Evolutionary conservation across 345 rosid genomes (phyloP), one percentile per base, ranked within the genome.

Genomic region (Citrus hindsii): DNA sequence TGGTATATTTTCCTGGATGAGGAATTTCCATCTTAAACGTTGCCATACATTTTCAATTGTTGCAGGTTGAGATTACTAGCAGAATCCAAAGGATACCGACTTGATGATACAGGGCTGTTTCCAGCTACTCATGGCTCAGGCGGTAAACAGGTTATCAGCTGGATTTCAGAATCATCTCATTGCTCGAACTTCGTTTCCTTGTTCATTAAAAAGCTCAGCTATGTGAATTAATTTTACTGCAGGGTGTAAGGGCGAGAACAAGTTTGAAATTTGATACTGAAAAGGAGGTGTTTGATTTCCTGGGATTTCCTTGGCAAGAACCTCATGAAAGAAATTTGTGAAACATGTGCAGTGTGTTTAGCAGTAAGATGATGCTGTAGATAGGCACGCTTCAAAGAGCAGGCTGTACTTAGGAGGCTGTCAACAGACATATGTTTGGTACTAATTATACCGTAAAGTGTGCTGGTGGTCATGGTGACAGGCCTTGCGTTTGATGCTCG

Each of bases 31-130:
- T 65, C 8, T 33, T 8, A 37, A 42, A 48, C 35, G 10, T 25
- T 61, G 6, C 38, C 58, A 27, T 7, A n/a, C 51, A 12, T 33
- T 71, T 67, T 27, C 9, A 30, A 32, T 74, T 33, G 28, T 28
- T 85, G 83, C 87, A 96, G 99, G 91, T 81, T 96, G 85, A 94
- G 99, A 84, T 79, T 94, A 85, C 83, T 96, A 53, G 97, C 98
- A 27, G 95, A 94, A 60, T 90, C 98, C 28, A 96, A 92, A 86
- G 97, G 99, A 69, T 94, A 68, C 84, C 83, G 87, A 66, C 97
- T 94, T 33, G 98, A 96, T 71, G 99, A 96, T 76, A 94, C 97
- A 33, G 99, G 98, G 55, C 79, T 96, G 19, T 96, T 90, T 84
- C 97, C 92, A n/a, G 94, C 95, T 37, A 94, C 93, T 73, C 93